Conservation (phyloP, 192 early-diverging fungal species). For the Dimargaris xerosporica region DNA sequence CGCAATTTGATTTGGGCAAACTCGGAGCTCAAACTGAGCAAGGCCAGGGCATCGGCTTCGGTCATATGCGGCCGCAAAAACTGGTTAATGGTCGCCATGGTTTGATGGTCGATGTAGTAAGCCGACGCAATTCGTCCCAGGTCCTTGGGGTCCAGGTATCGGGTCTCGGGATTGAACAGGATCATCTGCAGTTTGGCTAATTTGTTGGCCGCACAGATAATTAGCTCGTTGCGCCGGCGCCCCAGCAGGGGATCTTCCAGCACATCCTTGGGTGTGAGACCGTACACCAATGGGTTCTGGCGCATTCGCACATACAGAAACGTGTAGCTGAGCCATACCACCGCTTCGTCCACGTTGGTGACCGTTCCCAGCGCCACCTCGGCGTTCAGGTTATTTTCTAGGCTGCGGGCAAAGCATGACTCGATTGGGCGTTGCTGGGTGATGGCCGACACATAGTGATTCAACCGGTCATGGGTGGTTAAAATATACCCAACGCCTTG, state of each 20-base stretch:
- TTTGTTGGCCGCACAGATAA: slow-evolving; percentile 53
- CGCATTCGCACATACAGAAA: slow-evolving; percentile 93
- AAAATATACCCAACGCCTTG: slow-evolving; percentile 89
- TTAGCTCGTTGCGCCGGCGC: slow-evolving; percentile 64
- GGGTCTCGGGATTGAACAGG: slow-evolving; percentile 64
- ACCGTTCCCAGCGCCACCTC: slow-evolving; percentile 93
- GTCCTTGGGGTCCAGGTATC: slow-evolving; percentile 77
- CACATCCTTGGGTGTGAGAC: slow-evolving; percentile 61
- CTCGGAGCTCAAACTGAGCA: slow-evolving; percentile 82
- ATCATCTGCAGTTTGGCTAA: slow-evolving; percentile 88
- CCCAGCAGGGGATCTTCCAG: slow-evolving; percentile 66
- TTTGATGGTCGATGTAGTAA: slow-evolving; percentile 81
- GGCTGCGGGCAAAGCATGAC: slow-evolving; percentile 66
- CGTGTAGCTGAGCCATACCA: slow-evolving; percentile 94
- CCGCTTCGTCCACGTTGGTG: slow-evolving; percentile 86
- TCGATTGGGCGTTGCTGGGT: slow-evolving; percentile 97
- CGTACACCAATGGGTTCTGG: slow-evolving; percentile 89
- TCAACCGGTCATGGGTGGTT: slow-evolving; percentile 83
- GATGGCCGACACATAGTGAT: slow-evolving; percentile 86
- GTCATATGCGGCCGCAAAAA: slow-evolving; percentile 79
- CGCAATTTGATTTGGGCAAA: slow-evolving; percentile 90
- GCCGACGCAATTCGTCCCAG: slow-evolving; percentile 83
- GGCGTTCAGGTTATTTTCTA: slow-evolving; percentile 94
- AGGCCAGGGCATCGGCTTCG: slow-evolving; percentile 80
- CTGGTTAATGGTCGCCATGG: slow-evolving; percentile 76